phyloP scores from a whole-genome alignment of 257 asterid genomes.

The Scutellaria baicalensis region DNA sequence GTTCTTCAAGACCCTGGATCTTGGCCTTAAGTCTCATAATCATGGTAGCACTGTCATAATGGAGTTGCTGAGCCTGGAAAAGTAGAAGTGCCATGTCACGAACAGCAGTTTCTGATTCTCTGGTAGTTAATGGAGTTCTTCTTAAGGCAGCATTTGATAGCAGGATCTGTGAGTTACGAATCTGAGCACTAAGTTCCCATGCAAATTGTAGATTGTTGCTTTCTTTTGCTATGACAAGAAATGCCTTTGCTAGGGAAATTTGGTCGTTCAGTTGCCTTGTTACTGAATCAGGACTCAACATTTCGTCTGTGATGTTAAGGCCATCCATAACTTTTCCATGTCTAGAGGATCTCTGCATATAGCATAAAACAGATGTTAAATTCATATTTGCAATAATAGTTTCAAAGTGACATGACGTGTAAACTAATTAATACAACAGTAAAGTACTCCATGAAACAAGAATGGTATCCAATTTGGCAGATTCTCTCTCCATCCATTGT shows the following conservation, averaged over 20 bases:
- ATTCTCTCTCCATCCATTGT: neutral
- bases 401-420: neutral
- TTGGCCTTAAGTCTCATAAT: constrained; percentile 57
- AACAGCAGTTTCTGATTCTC: constrained; percentile 46
- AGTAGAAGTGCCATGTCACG: constrained; percentile 60
- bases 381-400: neutral
- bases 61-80: constrained; percentile 63
- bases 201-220: constrained; percentile 64
- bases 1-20: constrained; percentile 56
- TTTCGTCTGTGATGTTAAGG: constrained; percentile 56
- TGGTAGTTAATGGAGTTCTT: constrained; percentile 43
- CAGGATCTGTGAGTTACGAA: constrained; percentile 51
- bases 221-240: constrained; percentile 54
- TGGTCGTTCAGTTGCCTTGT: constrained; percentile 63
- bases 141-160: constrained; percentile 57
- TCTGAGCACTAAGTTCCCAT: constrained; percentile 68
- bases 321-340: constrained; percentile 46
- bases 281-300: constrained; percentile 50
- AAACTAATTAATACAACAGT: neutral
- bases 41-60: constrained; percentile 61
- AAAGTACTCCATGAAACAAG: neutral
- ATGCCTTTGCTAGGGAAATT: constrained; percentile 55
- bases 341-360: constrained; percentile 37
- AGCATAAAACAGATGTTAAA: neutral
- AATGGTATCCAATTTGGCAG: neutral